Evolutionary conservation across 352 stramenopile genomes (phyloP), one percentile per base, ranked within the genome.

Genomic region (Phytopythium montanum): DNA sequence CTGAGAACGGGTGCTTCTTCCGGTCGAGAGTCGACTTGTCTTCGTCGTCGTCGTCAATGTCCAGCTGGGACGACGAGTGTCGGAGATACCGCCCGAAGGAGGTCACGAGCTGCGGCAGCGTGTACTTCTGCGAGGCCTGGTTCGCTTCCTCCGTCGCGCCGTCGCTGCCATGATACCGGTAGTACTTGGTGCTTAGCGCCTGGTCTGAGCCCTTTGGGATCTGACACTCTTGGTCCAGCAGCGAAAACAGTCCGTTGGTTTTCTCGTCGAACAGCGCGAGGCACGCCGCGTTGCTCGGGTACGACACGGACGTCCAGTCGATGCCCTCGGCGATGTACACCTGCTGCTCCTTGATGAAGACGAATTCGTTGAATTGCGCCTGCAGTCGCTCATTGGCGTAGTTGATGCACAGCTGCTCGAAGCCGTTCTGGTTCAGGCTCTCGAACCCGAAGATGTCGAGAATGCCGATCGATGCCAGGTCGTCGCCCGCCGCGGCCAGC

Each of bases 391-490:
- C 86, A 60, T 95, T 95, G 6, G 86, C 82, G 58, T 92, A 95
- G 55, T 95, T 95, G 65, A 95, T 95, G 45, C 86, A 95, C 9
- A 95, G 62, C 61, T 95, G 86, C 61, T 95, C 86, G 60, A 95
- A 94, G 3, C 86, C 82, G 65, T 96, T 96, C 33, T 68, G 61
- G 21, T 85, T 73, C 44, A 96, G 73, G 53, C 80, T 92, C 60
- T 96, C 88, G 56, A 96, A 96, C 0, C 88, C 88, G 54, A 96
- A 96, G 52, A 96, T 96, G 64, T 96, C 88, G 26, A 96, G 66
- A 59, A 96, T 96, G 3, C 86, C 83, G 25, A 96, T 94, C 0
- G 75, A 87, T 31, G 78, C 78, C 54, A 90, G 63, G 16, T 79
- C 65, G 14, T 83, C 72, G 39, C 81, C 64, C 28, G 79, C 69